Conservation (phyloP, 345 rosid species). For the Toxicodendron radicans region DNA sequence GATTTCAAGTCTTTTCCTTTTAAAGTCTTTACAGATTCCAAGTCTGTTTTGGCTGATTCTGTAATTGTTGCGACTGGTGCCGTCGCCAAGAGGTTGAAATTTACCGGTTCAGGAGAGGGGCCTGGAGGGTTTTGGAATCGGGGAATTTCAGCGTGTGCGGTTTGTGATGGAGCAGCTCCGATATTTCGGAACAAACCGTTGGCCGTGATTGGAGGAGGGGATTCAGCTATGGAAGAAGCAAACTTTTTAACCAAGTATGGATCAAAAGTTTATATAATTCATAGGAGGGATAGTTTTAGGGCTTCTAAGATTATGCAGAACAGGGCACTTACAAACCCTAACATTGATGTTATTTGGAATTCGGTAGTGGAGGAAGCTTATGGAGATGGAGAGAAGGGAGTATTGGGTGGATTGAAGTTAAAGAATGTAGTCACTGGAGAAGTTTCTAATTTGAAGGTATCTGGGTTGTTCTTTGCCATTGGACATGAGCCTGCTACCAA, state of each 20-base stretch:
- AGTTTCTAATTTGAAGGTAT: conserved; percentile 66
- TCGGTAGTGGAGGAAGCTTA: conserved; percentile 72
- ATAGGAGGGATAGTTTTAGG: conserved; percentile 79
- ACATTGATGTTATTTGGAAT: conserved; percentile 84
- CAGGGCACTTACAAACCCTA: conserved; percentile 63
- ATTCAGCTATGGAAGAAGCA: conserved; percentile 98
- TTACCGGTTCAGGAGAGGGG: conserved; percentile 64
- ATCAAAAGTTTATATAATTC: conserved; percentile 78
- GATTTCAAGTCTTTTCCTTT: conserved; percentile 68
- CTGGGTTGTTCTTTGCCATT: conserved; percentile 91
- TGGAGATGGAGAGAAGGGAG: conserved; percentile 48
- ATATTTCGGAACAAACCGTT: conserved; percentile 76
- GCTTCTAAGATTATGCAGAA: conserved; percentile 95
- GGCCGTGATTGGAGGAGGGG: conserved; percentile 95
- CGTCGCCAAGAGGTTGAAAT: conserved; percentile 66
- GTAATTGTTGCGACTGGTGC: conserved; percentile 90
- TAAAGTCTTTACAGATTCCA: conserved; percentile 63
- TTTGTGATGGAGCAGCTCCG: conserved; percentile 99
- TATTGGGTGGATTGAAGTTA: conserved; percentile 72
- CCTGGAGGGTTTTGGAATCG: conserved; percentile 72
- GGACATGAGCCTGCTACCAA: conserved; percentile 98
- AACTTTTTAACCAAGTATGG: conserved; percentile 85
- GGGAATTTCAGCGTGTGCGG: conserved; percentile 95
- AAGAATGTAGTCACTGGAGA: conserved; percentile 68
- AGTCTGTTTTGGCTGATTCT: conserved; percentile 61